Conservation (phyloP, 1,284 basidiomycete genomes). For the Kwoniella shivajii region DNA sequence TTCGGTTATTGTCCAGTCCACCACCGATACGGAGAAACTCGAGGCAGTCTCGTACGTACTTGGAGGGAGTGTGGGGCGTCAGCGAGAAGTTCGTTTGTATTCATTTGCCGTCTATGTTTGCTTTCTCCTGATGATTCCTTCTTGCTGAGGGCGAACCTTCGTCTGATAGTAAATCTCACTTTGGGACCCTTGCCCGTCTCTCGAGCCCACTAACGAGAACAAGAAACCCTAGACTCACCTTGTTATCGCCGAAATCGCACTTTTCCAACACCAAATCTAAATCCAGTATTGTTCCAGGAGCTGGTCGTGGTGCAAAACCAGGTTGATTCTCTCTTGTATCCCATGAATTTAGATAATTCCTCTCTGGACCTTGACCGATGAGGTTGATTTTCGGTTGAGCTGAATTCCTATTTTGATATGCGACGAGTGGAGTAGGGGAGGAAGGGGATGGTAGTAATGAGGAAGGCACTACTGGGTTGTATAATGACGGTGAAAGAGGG, state of each 20-base stretch:
- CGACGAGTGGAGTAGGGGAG: constrained; percentile 34
- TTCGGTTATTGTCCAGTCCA: constrained; percentile 65
- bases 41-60: constrained; percentile 77
- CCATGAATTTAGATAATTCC: constrained; percentile 76
- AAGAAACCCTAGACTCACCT: constrained; percentile 59
- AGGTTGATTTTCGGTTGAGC: constrained; percentile 39
- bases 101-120: too few species aligned
- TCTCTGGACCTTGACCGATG: constrained; percentile 69
- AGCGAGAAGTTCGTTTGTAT: neutral
- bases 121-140: too few species aligned
- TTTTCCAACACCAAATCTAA: constrained; percentile 83
- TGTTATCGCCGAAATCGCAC: constrained; percentile 79
- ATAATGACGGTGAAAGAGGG: constrained; percentile 61
- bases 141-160: too few species aligned
- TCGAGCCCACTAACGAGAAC: too few species aligned
- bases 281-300: constrained; percentile 77
- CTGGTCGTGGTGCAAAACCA: constrained; percentile 71
- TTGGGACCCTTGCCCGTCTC: too few species aligned
- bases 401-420: constrained; percentile 36
- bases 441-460: constrained; percentile 58
- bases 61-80: constrained; percentile 11
- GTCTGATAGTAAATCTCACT: too few species aligned
- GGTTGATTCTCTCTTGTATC: constrained; percentile 32
- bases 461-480: constrained; percentile 66
- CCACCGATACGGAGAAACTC: constrained; percentile 70